Percentiles rank a stretch among this genome's conserved stretches.
These are phyloP conservation scores for Spathaspora passalidarum DNA, from an alignment of 805 yeast genomes.

Conservation along the genomic window DNA sequence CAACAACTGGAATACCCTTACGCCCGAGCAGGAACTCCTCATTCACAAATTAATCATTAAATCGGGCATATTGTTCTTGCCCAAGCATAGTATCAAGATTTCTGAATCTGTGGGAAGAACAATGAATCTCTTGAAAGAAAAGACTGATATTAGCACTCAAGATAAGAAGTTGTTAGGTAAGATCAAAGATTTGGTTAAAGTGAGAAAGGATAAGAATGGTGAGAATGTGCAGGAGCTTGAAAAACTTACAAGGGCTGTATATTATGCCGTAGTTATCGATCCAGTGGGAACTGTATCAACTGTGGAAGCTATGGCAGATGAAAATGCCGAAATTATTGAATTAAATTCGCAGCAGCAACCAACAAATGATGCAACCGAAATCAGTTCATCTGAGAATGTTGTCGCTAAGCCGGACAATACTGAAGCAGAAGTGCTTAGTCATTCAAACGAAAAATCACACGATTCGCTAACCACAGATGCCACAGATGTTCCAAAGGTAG, in stretches of 20 bases:
- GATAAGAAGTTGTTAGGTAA: conserved; percentile 19
- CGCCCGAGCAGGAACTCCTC: conserved; percentile 11
- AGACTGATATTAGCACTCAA: conserved; percentile 10
- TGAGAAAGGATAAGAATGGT: conserved; percentile 11
- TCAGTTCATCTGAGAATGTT: background rate
- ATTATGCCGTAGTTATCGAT: background rate
- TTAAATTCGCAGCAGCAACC: too few species aligned
- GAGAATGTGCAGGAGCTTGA: conserved; percentile 12
- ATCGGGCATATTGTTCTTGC: conserved; percentile 22
- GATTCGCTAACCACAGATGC: background rate
- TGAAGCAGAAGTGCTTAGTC: background rate
- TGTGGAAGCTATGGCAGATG: background rate
- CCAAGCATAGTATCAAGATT: background rate
- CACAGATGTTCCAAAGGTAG: background rate
- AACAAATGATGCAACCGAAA: too few species aligned
- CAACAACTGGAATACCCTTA: conserved; percentile 22
- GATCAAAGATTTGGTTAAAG: conserved; percentile 16
- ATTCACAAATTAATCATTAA: conserved; percentile 20
- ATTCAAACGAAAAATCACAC: background rate
- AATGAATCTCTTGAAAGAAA: conserved; percentile 11
- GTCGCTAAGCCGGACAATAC: background rate
- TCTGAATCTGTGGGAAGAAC: background rate
- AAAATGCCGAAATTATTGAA: background rate
- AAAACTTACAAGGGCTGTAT: conserved; percentile 11
- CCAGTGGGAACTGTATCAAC: background rate